Evolutionary conservation across 2,329 filamentous ascomycete genomes (phyloP), one percentile per base, ranked within the genome.

Genomic region (Coniochaeta prunicola): DNA sequence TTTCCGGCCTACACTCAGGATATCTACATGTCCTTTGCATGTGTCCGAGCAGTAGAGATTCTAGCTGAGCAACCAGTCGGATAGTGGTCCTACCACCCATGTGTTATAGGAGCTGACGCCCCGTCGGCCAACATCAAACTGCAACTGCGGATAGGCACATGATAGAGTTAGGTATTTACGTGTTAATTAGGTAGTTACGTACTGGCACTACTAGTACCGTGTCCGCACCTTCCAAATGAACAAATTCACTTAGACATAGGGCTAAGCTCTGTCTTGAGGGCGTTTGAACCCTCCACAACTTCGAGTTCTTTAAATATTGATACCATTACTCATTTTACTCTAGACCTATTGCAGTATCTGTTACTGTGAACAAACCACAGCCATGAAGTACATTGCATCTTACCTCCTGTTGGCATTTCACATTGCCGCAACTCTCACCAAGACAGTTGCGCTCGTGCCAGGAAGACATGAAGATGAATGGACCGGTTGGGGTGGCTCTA

Each of bases 401-500:
- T 45, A 45, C 19, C 19, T 45, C 8, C 4, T 45, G 6, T 24
- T 24, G n/a, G 38, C n/a, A 9, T 2, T 45, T 19, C 19, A 45
- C 9, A 9, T 45, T 13, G 3, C 19, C 1, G 19, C 10, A 21
- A 45, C 2, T 10, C 3, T 45, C 40, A 2, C 19, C 10, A 9
- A 4, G 19, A 10, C 40, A 2, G 6, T 50, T n/a, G 24, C 21
- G 8, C 24, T 50, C 21, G 12, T 21, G n/a, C n/a, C 21, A 4
- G 19, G 24, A 9, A 24, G 12, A 28, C 4, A 21, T 17, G 2
- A 6, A 15, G 55, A 55, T 34, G 58, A 21, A 53, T 63, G 61
- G 59, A 19, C 57, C 7, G 64, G 65, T 26, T 67, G 64, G 63
- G 63, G 64, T 19, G 64, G 58, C 5, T 59, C 57, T 24, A 34